Evolutionary conservation across 495 filamentous ascomycete species (phyloP).

Genomic region (Melanomma pulvis-pyrius): DNA sequence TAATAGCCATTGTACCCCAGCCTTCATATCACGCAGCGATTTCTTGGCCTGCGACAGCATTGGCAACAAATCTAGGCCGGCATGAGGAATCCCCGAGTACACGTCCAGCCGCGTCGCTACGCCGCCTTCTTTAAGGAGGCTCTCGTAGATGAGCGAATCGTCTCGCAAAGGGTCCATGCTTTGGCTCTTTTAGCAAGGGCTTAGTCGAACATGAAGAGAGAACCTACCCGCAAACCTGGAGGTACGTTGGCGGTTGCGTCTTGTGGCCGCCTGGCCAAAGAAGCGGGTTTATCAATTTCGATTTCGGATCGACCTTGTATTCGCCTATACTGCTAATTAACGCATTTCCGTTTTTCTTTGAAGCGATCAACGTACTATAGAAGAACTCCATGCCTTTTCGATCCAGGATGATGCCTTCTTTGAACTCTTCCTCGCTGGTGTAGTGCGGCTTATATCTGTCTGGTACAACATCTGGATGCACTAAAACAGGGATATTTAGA

Average conservation of each 20-base stretch:
- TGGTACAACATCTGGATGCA: slow-evolving; percentile 24
- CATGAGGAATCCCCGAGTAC: slow-evolving; percentile 30
- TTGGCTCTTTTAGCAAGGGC: neutral
- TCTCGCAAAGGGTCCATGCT: slow-evolving; percentile 43
- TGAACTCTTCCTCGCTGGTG: slow-evolving; percentile 15
- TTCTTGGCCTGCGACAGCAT: slow-evolving; percentile 18
- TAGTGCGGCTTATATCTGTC: slow-evolving; percentile 28
- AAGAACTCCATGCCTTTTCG: slow-evolving; percentile 4
- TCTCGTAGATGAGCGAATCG: slow-evolving; percentile 42
- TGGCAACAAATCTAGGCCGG: slow-evolving; percentile 13
- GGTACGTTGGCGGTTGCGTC: slow-evolving; percentile 46
- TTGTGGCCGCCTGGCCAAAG: slow-evolving; percentile 31
- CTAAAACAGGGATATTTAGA: slow-evolving; percentile 13
- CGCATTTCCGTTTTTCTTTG: neutral
- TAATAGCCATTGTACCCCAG: slow-evolving; percentile 20
- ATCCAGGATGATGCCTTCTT: slow-evolving; percentile 15
- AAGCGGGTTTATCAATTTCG: slow-evolving; percentile 8
- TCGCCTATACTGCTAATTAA: neutral
- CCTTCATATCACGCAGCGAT: slow-evolving; percentile 5
- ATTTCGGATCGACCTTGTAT: slow-evolving; percentile 22
- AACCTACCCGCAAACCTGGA: slow-evolving; percentile 40
- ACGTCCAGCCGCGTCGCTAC: slow-evolving; percentile 32
- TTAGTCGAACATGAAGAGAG: neutral
- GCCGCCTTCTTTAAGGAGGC: slow-evolving; percentile 26
- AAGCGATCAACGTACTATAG: neutral